These are phyloP conservation scores for Corchorus olitorius DNA, from an alignment of 345 rosid species.

Conservation along the genomic window DNA sequence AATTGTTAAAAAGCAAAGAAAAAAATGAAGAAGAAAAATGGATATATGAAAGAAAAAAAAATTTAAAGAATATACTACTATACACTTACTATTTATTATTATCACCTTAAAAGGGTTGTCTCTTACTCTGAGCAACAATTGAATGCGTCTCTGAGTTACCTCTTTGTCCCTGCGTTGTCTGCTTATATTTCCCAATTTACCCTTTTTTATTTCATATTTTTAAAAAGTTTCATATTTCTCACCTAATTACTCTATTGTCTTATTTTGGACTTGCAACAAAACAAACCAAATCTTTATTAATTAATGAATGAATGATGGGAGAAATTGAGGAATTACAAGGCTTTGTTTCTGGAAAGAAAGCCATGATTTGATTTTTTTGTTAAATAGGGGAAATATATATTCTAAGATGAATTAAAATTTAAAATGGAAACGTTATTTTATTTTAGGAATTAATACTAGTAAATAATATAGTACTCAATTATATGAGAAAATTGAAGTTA, in stretches of 20 bases:
- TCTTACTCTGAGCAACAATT: conserved; percentile 22
- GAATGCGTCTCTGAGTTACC: conserved; percentile 33
- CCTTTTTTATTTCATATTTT: conserved; percentile 10
- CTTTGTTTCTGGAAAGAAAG: neutral
- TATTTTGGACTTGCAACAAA: neutral
- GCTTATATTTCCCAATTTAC: conserved; percentile 16
- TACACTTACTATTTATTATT: neutral
- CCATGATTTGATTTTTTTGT: no score
- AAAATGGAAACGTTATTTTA: neutral
- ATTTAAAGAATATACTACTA: neutral
- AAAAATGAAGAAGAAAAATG: no score
- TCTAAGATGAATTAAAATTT: neutral
- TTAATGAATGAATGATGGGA: neutral
- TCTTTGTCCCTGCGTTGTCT: conserved; percentile 29
- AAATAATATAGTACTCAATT: no score
- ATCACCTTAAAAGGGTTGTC: neutral
- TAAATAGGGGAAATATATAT: no score
- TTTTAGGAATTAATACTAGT: no score
- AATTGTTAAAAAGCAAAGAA: neutral
- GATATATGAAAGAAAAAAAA: no score
- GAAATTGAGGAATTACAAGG: neutral
- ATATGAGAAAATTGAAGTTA: no score
- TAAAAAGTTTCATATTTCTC: neutral
- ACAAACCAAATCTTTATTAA: no score
- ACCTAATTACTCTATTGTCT: neutral